phyloP scores from a whole-genome alignment of 2,329 filamentous ascomycete species.

The Calonectria fujianensis region DNA sequence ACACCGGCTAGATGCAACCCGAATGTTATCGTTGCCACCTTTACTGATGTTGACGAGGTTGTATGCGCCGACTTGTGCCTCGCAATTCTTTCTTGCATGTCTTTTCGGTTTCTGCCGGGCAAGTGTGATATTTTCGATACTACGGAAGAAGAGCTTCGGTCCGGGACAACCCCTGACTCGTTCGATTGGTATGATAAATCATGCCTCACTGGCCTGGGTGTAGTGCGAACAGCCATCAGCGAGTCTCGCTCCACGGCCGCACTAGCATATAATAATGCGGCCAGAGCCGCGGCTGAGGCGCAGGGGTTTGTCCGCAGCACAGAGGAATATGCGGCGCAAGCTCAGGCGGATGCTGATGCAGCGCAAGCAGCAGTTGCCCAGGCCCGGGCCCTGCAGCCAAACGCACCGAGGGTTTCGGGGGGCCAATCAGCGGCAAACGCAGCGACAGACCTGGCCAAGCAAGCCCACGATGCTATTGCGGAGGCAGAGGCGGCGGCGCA shows the following conservation, averaged over 20 bases:
- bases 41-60: background rate
- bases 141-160: background rate
- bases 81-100: background rate
- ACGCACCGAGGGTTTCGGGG: too few species aligned
- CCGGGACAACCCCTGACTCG: background rate
- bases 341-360: too few species aligned
- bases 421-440: too few species aligned
- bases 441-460: too few species aligned
- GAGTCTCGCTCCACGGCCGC: too few species aligned
- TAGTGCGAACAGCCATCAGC: background rate
- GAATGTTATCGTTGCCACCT: fast-evolving
- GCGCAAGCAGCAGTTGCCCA: too few species aligned
- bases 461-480: too few species aligned
- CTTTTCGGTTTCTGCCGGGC: background rate
- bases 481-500: too few species aligned
- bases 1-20: background rate
- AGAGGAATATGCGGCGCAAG: background rate
- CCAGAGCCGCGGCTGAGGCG: background rate
- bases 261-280: fast-evolving
- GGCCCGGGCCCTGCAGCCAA: too few species aligned
- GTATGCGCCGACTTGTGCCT: too few species aligned
- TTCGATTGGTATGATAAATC: background rate
- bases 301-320: too few species aligned
- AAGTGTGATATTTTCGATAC: background rate
- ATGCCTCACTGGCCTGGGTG: background rate